Percentiles rank a stretch among this genome's conserved stretches.
Conservation (phyloP, 306 rosid genomes). For the Begonia loranthoides region DNA sequence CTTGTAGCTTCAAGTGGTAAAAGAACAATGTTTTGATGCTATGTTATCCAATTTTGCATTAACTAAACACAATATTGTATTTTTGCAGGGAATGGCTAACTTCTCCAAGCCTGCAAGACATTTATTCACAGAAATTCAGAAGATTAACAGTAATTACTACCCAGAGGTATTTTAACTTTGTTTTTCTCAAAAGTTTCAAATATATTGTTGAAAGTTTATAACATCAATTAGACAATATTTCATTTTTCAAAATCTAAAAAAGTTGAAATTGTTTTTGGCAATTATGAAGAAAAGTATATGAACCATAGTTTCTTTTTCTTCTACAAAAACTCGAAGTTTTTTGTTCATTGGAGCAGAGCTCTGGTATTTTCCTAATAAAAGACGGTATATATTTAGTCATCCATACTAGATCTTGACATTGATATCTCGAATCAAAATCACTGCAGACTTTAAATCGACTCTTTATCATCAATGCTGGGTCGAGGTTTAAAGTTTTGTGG, state of each 20-base stretch:
- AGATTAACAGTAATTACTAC: conserved; percentile 74
- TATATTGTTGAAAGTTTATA: neutral
- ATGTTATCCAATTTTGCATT: too few species aligned
- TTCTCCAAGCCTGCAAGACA: conserved; percentile 86
- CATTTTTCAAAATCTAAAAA: too few species aligned
- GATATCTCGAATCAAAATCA: neutral
- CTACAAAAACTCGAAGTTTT: too few species aligned
- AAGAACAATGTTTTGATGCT: too few species aligned
- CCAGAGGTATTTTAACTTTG: conserved; percentile 52
- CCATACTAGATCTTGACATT: neutral
- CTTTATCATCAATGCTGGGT: conserved; percentile 78
- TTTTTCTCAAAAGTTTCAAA: neutral
- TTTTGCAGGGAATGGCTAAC: conserved; percentile 65
- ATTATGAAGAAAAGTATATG: too few species aligned
- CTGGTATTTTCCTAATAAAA: too few species aligned
- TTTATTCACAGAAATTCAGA: conserved; percentile 74
- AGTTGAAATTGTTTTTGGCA: too few species aligned
- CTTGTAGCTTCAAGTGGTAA: too few species aligned
- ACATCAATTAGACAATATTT: too few species aligned
- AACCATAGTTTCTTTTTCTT: too few species aligned
- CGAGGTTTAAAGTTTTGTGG: conserved; percentile 77
- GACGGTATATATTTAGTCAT: neutral
- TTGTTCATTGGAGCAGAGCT: too few species aligned
- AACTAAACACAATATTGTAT: neutral
- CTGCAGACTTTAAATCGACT: conserved; percentile 67